Evolutionary conservation across 331 rosid species (phyloP).

Genomic region (Quercus tomentella): DNA sequence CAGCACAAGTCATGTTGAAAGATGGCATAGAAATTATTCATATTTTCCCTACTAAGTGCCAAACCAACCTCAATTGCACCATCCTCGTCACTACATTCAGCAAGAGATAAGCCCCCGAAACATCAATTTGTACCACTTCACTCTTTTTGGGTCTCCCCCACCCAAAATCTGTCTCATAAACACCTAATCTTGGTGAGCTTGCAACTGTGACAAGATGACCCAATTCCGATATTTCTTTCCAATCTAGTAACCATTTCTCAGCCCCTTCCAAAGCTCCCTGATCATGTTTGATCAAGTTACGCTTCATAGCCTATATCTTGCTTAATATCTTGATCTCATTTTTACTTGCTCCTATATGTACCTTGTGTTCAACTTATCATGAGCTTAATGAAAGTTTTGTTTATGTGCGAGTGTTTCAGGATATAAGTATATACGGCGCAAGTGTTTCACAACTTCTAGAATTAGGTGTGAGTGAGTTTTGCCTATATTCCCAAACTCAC

Average conservation of each 20-base stretch:
- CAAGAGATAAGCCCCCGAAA: constrained; percentile 18
- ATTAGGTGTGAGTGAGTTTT: too few species aligned
- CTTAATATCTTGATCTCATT: too few species aligned
- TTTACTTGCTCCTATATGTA: too few species aligned
- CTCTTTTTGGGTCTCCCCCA: constrained; percentile 30
- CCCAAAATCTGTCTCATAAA: constrained; percentile 33
- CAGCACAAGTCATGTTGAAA: constrained; percentile 19
- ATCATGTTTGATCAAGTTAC: too few species aligned
- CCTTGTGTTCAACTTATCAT: too few species aligned
- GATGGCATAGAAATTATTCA: constrained; percentile 22
- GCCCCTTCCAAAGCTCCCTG: constrained; percentile 10
- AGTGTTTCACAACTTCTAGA: too few species aligned
- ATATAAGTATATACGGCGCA: too few species aligned
- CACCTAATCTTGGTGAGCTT: constrained; percentile 21
- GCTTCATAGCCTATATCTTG: too few species aligned
- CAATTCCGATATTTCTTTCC: too few species aligned
- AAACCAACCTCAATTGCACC: constrained; percentile 49
- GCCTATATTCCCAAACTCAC: too few species aligned
- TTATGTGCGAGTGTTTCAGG: too few species aligned
- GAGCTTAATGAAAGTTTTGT: too few species aligned
- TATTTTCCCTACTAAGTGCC: constrained; percentile 22
- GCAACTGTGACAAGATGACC: background rate
- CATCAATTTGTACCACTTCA: constrained; percentile 25
- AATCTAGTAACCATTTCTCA: background rate
- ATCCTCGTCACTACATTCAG: constrained; percentile 30